Evolutionary conservation across 805 yeast species (phyloP), one percentile per base, ranked within the genome.

Genomic region (Starmerella stigmatis): DNA sequence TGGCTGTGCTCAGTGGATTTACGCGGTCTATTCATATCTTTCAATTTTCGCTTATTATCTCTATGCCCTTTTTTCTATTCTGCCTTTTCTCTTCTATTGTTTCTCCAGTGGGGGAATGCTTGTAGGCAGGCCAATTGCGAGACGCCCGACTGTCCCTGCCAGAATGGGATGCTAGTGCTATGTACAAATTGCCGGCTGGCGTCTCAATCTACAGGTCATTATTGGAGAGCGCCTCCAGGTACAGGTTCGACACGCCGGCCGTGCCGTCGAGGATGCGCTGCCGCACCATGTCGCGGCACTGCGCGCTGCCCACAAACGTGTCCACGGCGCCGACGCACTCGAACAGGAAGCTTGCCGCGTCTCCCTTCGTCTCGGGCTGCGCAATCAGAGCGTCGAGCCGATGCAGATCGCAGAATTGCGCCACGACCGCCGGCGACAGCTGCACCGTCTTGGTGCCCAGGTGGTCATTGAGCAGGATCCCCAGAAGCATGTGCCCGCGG

Each of bases 371-470:
- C 31, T 35, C 33, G 13, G 34, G 17, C 5, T 29, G 23, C n/a
- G 25, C 50, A 46, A 31, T 40, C 4, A 40, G 12, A 2, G 49
- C 15, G 15, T 16, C 40, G 8, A 36, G 17, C 6, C 25, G 40
- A 45, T 45, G 46, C 4, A 31, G 17, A 3, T 34, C 47, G 6
- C 48, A 50, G 27, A 36, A 56, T 31, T 25, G 35, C 15, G 37
- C 32, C 3, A 56, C 13, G 8, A 55, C 45, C 7, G 13, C 20
- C 5, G 25, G 19, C n/a, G 49, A 36, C 9, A 53, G 16, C 21
- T 19, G 41, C 5, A 52, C 52, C 15, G 37, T 53, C 19, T 52
- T 57, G 7, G 59, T 54, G 8, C 59, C 58, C 12, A 56, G 41
- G 20, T 45, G 48, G 15, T 44, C 48, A 33, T 56, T 56, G 19